Evolutionary conservation across 1,284 basidiomycete genomes (phyloP).

Genomic region (Exobasidium rhododendri): DNA sequence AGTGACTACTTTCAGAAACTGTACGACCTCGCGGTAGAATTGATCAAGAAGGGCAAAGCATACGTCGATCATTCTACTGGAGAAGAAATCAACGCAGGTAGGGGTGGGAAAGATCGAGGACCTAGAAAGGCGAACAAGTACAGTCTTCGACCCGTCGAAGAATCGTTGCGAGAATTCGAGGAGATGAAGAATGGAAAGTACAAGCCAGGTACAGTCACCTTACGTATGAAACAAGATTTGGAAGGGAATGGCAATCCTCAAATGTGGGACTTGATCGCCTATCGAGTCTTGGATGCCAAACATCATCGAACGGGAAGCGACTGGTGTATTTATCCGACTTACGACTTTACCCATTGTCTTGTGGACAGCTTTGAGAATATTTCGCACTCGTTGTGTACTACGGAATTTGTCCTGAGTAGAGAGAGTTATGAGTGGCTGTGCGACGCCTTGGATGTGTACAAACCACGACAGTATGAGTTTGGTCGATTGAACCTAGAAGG

Average conservation of each 20-base stretch:
- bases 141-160: constrained; percentile 75
- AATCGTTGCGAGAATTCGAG: constrained; percentile 83
- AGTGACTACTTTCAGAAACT: constrained; percentile 92
- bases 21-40: constrained; percentile 82
- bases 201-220: constrained; percentile 80
- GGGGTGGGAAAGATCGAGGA: constrained; percentile 78
- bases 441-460: constrained; percentile 92
- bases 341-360: constrained; percentile 98
- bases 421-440: constrained; percentile 99
- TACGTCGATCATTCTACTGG: constrained; percentile 95
- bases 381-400: constrained; percentile 95
- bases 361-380: constrained; percentile 99
- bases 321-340: constrained; percentile 87
- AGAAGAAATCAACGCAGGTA: constrained; percentile 83
- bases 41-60: constrained; percentile 84
- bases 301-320: constrained; percentile 91
- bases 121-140: constrained; percentile 81
- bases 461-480: constrained; percentile 96
- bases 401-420: constrained; percentile 92
- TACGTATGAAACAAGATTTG: constrained; percentile 97
- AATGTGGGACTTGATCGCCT: constrained; percentile 99
- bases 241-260: constrained; percentile 83
- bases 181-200: constrained; percentile 90
- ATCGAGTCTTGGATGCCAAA: constrained; percentile 82
- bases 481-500: constrained; percentile 90